A percentile compares a stretch with the other conserved stretches of the same genome.
Evolutionary conservation across 2,329 filamentous ascomycete species (phyloP).

Genomic region (Byssoonygena ceratinophila): DNA sequence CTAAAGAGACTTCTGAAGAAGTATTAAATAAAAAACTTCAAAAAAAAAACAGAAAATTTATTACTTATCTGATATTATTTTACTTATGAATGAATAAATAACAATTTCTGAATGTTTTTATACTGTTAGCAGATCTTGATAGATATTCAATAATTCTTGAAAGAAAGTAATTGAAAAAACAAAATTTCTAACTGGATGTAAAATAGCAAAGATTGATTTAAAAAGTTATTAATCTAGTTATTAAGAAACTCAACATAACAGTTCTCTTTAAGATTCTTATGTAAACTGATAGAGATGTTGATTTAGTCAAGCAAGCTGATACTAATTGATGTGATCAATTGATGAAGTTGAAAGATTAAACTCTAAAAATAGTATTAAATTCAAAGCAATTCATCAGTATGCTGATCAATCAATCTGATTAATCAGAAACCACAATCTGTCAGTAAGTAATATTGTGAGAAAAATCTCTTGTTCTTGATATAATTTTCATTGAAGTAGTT

Average conservation of each 20-base stretch:
- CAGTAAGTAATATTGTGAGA: not conserved
- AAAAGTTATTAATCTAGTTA: not conserved
- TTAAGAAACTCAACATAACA: not conserved
- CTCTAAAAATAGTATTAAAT: not conserved
- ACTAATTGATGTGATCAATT: not conserved
- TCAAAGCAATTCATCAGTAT: not conserved
- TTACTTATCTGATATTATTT: not conserved
- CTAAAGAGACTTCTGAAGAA: not conserved
- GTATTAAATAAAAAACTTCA: not conserved
- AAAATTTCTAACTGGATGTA: not conserved
- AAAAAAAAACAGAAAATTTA: not conserved
- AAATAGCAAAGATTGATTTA: not conserved
- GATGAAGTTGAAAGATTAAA: not conserved
- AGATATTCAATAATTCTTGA: not conserved
- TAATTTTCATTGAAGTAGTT: not conserved
- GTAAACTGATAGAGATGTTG: not conserved
- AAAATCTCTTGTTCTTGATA: not conserved
- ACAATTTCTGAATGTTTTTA: not conserved
- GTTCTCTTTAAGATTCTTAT: not conserved
- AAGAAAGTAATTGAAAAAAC: not conserved
- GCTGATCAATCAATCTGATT: not conserved
- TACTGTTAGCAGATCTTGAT: not conserved
- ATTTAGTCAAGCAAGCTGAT: not conserved
- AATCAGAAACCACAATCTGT: not conserved
- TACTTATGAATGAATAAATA: not conserved